Conservation (phyloP, 306 rosid species). For the Quillaja saponaria region DNA sequence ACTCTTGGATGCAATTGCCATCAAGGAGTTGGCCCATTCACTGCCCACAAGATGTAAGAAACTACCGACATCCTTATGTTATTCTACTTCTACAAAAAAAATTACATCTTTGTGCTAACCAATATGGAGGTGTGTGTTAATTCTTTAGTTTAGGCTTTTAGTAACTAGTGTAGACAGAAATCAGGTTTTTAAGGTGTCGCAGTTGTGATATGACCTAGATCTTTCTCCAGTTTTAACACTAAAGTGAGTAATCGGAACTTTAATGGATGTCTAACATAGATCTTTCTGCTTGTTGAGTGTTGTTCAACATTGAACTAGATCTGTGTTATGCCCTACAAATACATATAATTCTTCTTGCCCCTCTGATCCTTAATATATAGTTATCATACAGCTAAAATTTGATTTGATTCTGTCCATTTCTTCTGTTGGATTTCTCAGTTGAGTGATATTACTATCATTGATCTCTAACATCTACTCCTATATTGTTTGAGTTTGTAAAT, state of each 20-base stretch:
- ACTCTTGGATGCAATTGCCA: constrained; percentile 87
- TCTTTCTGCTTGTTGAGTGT: no score
- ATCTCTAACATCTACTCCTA: constrained; percentile 6
- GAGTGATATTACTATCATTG: not conserved
- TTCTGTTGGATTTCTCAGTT: constrained; percentile 5
- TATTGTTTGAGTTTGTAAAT: not conserved
- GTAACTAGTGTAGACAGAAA: not conserved
- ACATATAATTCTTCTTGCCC: no score
- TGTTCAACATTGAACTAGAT: no score
- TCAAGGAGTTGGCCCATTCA: constrained; percentile 73
- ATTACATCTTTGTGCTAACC: not conserved
- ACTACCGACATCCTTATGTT: constrained; percentile 1
- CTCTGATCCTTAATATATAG: no score
- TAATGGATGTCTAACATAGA: no score
- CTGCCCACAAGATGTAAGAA: constrained; percentile 71
- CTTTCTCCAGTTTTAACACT: constrained; percentile 17
- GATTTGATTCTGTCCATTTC: no score
- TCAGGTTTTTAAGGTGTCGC: no score
- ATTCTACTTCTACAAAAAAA: not conserved
- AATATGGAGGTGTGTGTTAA: no score
- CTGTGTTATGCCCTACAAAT: no score
- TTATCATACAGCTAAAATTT: no score
- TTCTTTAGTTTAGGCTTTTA: not conserved
- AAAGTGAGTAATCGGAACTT: not conserved
- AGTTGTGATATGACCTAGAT: no score